Percentiles rank a stretch among this genome's conserved stretches.
These are phyloP conservation scores for Galerina marginata DNA, from an alignment of 768 basidiomycete species.

Conservation along the genomic window DNA sequence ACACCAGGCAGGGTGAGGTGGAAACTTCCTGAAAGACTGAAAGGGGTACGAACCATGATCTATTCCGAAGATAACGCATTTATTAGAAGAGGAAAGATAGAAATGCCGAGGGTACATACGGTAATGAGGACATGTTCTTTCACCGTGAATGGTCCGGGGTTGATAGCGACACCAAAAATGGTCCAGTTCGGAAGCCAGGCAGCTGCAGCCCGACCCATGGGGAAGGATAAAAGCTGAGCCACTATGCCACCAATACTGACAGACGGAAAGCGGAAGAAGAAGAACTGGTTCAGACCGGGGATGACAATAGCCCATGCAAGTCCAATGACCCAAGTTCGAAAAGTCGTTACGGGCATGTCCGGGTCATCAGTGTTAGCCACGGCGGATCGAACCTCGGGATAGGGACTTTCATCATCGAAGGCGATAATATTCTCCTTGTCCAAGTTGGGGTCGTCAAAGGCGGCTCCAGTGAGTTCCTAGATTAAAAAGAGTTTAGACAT, in stretches of 20 bases:
- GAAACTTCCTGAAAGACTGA: background rate
- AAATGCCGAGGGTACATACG: constrained; percentile 32
- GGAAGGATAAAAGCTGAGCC: constrained; percentile 74
- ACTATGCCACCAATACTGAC: constrained; percentile 53
- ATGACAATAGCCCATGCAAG: constrained; percentile 58
- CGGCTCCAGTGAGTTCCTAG: constrained; percentile 39
- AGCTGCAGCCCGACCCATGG: constrained; percentile 65
- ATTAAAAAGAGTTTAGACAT: background rate
- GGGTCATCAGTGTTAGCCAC: constrained; percentile 73
- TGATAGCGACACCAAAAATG: constrained; percentile 65
- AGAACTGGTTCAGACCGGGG: constrained; percentile 59
- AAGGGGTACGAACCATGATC: constrained; percentile 43
- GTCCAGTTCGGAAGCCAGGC: constrained; percentile 55
- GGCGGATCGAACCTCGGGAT: constrained; percentile 75
- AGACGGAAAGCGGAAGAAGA: constrained; percentile 57
- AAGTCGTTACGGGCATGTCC: constrained; percentile 57
- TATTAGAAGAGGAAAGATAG: background rate
- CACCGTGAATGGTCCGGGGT: constrained; percentile 78
- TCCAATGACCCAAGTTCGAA: constrained; percentile 59
- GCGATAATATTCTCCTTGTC: constrained; percentile 42
- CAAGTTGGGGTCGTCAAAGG: constrained; percentile 51
- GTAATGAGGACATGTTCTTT: constrained; percentile 76
- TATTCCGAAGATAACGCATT: constrained; percentile 11
- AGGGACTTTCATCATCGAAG: constrained; percentile 74
- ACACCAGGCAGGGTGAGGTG: background rate